phyloP scores from a whole-genome alignment of 192 early-diverging fungal genomes.

The Pecoramyces ruminantium region DNA sequence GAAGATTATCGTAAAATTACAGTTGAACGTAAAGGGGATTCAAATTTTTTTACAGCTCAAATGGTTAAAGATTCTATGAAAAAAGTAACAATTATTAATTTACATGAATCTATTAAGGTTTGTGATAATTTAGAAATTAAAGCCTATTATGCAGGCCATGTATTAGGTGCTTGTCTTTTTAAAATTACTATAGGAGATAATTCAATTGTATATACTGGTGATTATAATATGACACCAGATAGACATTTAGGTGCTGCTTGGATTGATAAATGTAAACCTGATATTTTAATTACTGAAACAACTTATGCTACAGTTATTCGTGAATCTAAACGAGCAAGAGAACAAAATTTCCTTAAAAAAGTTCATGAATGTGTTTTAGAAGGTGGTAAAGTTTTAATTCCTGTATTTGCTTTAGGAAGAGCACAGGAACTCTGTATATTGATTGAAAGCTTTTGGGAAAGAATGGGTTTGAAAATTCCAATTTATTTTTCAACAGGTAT shows the following conservation, averaged over 20 bases:
- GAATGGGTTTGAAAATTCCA: conserved; percentile 71
- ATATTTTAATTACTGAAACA: conserved; percentile 86
- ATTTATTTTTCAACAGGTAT: conserved; percentile 92
- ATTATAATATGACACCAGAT: conserved; percentile 83
- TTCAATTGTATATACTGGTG: conserved; percentile 70
- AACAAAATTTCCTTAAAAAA: conserved; percentile 83
- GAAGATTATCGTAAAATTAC: conserved; percentile 90
- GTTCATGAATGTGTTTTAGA: conserved; percentile 56
- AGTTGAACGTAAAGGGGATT: conserved; percentile 74
- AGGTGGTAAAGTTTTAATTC: conserved; percentile 84
- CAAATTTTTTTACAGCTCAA: conserved; percentile 69
- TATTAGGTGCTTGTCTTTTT: neutral
- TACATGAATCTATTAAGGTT: conserved; percentile 32
- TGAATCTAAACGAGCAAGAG: conserved; percentile 79
- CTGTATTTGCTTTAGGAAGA: conserved; percentile 93
- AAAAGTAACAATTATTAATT: conserved; percentile 41
- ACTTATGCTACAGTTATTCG: conserved; percentile 95
- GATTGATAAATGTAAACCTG: conserved; percentile 84
- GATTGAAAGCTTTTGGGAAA: conserved; percentile 88
- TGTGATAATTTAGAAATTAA: conserved; percentile 13
- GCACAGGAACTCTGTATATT: conserved; percentile 96
- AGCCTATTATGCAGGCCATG: neutral
- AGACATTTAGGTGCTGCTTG: conserved; percentile 86
- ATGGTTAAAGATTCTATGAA: conserved; percentile 89
- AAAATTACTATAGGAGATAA: conserved; percentile 40